Evolutionary conservation across 108 stramenopile species (phyloP).

Genomic region (Poteriospumella lacustris): DNA sequence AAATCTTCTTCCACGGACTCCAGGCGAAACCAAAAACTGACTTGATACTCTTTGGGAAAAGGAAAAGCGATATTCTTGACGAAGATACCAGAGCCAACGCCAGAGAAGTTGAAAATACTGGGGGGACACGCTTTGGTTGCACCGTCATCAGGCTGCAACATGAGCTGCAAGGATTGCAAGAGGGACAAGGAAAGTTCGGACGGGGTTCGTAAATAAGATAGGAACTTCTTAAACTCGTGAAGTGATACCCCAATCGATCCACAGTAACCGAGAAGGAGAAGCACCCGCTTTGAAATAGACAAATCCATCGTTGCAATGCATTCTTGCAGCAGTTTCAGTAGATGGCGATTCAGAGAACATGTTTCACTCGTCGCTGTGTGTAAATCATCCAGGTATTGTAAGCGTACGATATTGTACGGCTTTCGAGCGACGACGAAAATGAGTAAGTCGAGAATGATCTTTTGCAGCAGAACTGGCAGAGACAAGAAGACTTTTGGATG

Average conservation of each 20-base stretch:
- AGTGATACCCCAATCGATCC: neutral
- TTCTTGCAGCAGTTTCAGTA: too few species aligned
- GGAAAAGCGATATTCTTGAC: neutral
- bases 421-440: conserved; percentile 4
- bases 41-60: conserved; percentile 13
- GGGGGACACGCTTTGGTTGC: neutral
- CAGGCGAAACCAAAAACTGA: conserved; percentile 3
- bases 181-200: conserved; percentile 1
- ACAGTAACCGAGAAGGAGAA: neutral
- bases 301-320: too few species aligned
- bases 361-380: too few species aligned
- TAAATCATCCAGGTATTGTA: neutral
- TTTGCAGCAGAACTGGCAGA: neutral
- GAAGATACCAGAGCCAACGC: neutral
- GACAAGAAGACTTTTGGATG: neutral
- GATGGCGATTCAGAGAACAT: too few species aligned
- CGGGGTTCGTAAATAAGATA: neutral
- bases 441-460: neutral
- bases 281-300: neutral
- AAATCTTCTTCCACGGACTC: neutral
- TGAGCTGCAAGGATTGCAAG: neutral
- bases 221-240: neutral
- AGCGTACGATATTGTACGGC: conserved; percentile 10
- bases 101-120: conserved; percentile 1
- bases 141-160: conserved; percentile 2